Conservation (phyloP, 2,329 filamentous ascomycete genomes). For the Verticillium isaacii region DNA sequence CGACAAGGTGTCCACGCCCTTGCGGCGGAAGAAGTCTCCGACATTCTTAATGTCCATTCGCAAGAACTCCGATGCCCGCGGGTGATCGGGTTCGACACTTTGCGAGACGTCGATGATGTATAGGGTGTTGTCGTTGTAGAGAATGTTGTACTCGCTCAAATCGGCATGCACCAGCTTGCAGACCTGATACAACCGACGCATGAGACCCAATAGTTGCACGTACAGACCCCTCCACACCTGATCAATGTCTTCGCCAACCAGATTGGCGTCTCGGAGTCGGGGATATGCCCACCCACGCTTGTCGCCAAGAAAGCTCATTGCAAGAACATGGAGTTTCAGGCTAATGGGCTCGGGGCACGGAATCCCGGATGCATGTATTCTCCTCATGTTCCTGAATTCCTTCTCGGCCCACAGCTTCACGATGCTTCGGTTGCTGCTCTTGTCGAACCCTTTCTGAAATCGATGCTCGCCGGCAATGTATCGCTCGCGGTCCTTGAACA, state of each 20-base stretch:
- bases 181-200: slow-evolving; percentile 89
- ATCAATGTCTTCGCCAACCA: slow-evolving; percentile 63
- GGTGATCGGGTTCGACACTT: slow-evolving; percentile 95
- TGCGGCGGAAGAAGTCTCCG: slow-evolving; percentile 82
- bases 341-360: slow-evolving; percentile 85
- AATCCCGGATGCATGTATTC: slow-evolving; percentile 79
- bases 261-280: slow-evolving; percentile 77
- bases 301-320: slow-evolving; percentile 91
- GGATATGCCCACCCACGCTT: slow-evolving; percentile 84
- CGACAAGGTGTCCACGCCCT: slow-evolving; percentile 75
- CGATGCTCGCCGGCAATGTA: slow-evolving; percentile 94
- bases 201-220: slow-evolving; percentile 76
- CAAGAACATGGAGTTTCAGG: slow-evolving; percentile 88
- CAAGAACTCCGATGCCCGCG: slow-evolving; percentile 84
- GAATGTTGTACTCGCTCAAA: slow-evolving; percentile 95
- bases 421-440: slow-evolving; percentile 93
- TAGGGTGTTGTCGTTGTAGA: slow-evolving; percentile 77
- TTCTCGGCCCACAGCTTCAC: slow-evolving; percentile 99
- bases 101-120: slow-evolving; percentile 98
- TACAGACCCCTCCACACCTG: slow-evolving; percentile 76
- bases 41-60: slow-evolving; percentile 99
- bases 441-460: slow-evolving; percentile 87
- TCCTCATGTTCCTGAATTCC: slow-evolving; percentile 88
- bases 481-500: slow-evolving; percentile 95
- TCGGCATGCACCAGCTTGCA: slow-evolving; percentile 93